phyloP scores from a whole-genome alignment of 1,139 yeast genomes.

The Saccharomyces hybrid region DNA sequence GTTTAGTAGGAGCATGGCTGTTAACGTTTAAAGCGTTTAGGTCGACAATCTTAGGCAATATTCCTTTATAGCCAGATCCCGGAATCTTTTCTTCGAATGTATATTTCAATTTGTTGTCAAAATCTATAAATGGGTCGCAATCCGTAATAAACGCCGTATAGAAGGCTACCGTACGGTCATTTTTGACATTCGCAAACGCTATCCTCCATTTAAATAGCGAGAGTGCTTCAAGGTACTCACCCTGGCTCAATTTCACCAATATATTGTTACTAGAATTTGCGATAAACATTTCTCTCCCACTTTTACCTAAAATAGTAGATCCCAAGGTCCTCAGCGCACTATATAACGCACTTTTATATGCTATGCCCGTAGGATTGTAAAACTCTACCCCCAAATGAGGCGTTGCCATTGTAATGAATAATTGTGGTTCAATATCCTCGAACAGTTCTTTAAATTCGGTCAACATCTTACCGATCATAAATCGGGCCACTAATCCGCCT shows the following conservation, averaged over 20 bases:
- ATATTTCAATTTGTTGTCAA: slow-evolving; percentile 31
- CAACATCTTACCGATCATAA: slow-evolving; percentile 51
- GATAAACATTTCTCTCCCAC: slow-evolving; percentile 69
- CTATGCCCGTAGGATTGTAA: slow-evolving; percentile 24
- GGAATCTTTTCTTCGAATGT: slow-evolving; percentile 29
- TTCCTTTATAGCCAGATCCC: slow-evolving; percentile 11
- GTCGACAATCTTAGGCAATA: slow-evolving; percentile 51
- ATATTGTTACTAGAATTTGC: slow-evolving; percentile 38
- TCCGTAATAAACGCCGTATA: slow-evolving; percentile 45
- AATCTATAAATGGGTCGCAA: slow-evolving; percentile 40
- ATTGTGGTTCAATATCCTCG: slow-evolving; percentile 50
- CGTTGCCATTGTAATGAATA: slow-evolving; percentile 79
- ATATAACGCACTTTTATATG: slow-evolving; percentile 36
- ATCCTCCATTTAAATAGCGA: slow-evolving; percentile 48
- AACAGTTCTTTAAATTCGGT: slow-evolving; percentile 43
- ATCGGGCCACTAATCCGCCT: slow-evolving; percentile 52
- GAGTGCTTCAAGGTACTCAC: slow-evolving; percentile 50
- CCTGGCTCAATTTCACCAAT: slow-evolving; percentile 46
- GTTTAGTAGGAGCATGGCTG: not conserved
- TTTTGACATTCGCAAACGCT: slow-evolving; percentile 63
- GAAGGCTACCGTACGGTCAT: slow-evolving; percentile 62
- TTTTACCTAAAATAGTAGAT: slow-evolving; percentile 54
- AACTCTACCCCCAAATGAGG: slow-evolving; percentile 77
- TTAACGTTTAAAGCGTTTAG: slow-evolving; percentile 25
- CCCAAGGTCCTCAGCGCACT: slow-evolving; percentile 52